Evolutionary conservation across 352 stramenopile genomes (phyloP).

Genomic region (Pythium myriotylum): DNA sequence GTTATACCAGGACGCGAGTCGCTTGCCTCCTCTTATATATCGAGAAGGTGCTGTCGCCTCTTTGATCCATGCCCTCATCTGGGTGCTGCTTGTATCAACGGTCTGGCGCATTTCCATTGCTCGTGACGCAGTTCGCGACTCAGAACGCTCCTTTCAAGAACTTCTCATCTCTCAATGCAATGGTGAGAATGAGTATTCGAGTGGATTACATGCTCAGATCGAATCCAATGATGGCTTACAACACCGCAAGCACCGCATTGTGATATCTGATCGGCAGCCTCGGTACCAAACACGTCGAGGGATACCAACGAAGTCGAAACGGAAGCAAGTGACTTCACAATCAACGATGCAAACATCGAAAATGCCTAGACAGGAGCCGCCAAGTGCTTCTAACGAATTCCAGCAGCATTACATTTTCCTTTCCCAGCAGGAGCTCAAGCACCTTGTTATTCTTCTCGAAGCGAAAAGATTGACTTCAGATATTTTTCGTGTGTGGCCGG

Average conservation of each 20-base stretch:
- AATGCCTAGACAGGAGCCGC: neutral
- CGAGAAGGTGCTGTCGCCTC: slow-evolving; percentile 20
- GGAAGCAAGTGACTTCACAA: slow-evolving; percentile 18
- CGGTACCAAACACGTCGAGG: neutral
- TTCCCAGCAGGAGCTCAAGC: slow-evolving; percentile 34
- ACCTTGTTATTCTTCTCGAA: slow-evolving; percentile 34
- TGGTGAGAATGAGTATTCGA: slow-evolving; percentile 14
- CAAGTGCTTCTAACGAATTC: neutral
- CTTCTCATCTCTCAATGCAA: slow-evolving; percentile 18
- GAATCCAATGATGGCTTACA: neutral
- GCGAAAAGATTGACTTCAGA: slow-evolving; percentile 27
- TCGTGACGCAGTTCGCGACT: slow-evolving; percentile 33
- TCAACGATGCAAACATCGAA: neutral
- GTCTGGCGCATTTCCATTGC: slow-evolving; percentile 38
- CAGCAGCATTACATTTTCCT: slow-evolving; percentile 23
- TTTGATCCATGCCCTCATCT: slow-evolving; percentile 18
- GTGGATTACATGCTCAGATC: neutral
- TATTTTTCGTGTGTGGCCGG: slow-evolving; percentile 35
- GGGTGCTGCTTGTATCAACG: slow-evolving; percentile 24
- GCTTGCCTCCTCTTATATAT: slow-evolving; percentile 20
- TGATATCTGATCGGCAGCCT: slow-evolving; percentile 17
- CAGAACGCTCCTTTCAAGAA: slow-evolving; percentile 25
- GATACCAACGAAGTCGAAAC: neutral
- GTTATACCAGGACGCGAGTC: slow-evolving; percentile 26
- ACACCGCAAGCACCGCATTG: slow-evolving; percentile 8